phyloP scores from a whole-genome alignment of 257 asterid species.

The Cordia subcordata region DNA sequence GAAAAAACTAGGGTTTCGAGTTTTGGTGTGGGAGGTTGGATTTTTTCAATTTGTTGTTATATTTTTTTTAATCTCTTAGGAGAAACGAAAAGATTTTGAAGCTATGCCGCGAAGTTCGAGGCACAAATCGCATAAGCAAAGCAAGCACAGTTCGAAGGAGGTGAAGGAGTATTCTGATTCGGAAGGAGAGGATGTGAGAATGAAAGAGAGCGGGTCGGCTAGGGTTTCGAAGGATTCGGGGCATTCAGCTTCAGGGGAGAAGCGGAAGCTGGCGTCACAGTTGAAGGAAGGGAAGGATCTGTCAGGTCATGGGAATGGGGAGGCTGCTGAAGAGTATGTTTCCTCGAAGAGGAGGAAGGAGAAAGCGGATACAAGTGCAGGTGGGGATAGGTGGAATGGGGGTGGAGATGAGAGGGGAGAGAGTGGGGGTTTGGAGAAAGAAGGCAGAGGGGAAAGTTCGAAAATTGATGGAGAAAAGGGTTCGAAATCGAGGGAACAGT shows the following conservation, averaged over 20 bases:
- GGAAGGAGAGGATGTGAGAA: conserved; percentile 58
- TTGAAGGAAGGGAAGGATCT: conserved; percentile 60
- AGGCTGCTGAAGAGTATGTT: conserved; percentile 59
- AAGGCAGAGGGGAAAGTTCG: conserved; percentile 38
- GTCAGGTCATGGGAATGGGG: conserved; percentile 57
- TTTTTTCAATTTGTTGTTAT: conserved; percentile 4
- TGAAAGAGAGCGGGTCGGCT: conserved; percentile 48
- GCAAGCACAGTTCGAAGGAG: conserved; percentile 73
- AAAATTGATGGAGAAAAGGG: conserved; percentile 43
- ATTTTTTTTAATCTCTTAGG: neutral
- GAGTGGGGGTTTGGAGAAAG: conserved; percentile 40
- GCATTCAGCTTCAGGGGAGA: conserved; percentile 65
- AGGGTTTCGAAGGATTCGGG: conserved; percentile 52
- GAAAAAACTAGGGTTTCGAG: conserved; percentile 56
- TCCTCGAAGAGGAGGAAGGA: conserved; percentile 80
- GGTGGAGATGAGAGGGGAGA: conserved; percentile 59
- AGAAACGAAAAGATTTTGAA: conserved; percentile 15
- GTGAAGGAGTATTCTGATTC: conserved; percentile 74
- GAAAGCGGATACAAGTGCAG: conserved; percentile 38
- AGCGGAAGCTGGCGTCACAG: conserved; percentile 66
- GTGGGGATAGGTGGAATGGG: conserved; percentile 79
- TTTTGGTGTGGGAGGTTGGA: conserved; percentile 1
- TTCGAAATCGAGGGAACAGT: conserved; percentile 57
- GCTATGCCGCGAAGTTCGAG: conserved; percentile 89
- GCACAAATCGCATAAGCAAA: conserved; percentile 86